These are phyloP conservation scores for Paraconiothyrium sp. DNA, from an alignment of 2,329 filamentous ascomycete species.

Conservation along the genomic window DNA sequence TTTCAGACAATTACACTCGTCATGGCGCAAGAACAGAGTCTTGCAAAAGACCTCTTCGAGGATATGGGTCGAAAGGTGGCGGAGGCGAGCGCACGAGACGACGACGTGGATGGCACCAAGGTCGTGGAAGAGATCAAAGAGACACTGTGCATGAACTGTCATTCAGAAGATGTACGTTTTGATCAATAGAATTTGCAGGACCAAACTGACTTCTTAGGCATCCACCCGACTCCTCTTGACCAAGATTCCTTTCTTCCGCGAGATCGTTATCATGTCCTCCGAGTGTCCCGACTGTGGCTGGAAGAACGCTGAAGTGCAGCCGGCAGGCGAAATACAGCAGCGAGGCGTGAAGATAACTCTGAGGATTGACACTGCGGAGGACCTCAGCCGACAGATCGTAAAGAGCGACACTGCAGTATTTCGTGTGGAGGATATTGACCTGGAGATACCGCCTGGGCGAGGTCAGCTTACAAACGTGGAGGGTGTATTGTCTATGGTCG, in stretches of 20 bases:
- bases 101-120: constrained; percentile 53
- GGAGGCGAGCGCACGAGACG: constrained; percentile 48
- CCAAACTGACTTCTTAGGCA: constrained; percentile 66
- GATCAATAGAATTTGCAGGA: constrained; percentile 8
- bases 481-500: constrained; percentile 79
- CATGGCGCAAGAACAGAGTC: constrained; percentile 48
- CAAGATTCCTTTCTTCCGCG: constrained; percentile 94
- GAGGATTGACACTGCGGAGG: constrained; percentile 74
- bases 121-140: constrained; percentile 62
- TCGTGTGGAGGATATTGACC: constrained; percentile 88
- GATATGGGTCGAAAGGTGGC: constrained; percentile 62
- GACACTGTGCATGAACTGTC: constrained; percentile 65
- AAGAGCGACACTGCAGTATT: constrained; percentile 89
- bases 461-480: constrained; percentile 95
- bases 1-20: constrained; percentile 17
- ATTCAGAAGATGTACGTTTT: constrained; percentile 54
- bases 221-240: constrained; percentile 87
- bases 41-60: constrained; percentile 61
- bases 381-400: constrained; percentile 87
- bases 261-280: constrained; percentile 98
- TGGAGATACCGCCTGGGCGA: constrained; percentile 90
- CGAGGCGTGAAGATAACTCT: constrained; percentile 86
- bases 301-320: constrained; percentile 92
- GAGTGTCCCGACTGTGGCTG: constrained; percentile 88
- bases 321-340: constrained; percentile 90